A percentile compares a stretch with the other conserved stretches of the same genome.
phyloP scores from a whole-genome alignment of 2,329 filamentous ascomycete species.

The Clonostachys sp. region DNA sequence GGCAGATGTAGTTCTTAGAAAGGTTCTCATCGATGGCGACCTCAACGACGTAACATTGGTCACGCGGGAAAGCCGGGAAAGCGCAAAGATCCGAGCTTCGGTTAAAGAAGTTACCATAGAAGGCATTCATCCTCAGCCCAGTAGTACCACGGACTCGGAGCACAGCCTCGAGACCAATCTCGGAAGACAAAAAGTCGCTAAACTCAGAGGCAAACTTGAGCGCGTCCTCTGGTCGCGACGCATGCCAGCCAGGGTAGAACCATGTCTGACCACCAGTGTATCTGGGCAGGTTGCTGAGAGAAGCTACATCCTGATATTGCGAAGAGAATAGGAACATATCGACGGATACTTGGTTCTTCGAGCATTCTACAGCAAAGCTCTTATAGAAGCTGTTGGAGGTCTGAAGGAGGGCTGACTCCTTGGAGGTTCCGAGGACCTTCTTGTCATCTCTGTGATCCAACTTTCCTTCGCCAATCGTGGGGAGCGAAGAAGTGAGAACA shows the following conservation, averaged over 20 bases:
- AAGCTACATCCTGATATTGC: slow-evolving; percentile 96
- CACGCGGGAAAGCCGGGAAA: slow-evolving; percentile 95
- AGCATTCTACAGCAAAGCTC: slow-evolving; percentile 97
- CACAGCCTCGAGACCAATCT: slow-evolving; percentile 94
- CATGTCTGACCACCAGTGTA: slow-evolving; percentile 98
- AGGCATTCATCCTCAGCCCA: slow-evolving; percentile 91
- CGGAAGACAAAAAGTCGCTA: slow-evolving; percentile 91
- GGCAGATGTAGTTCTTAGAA: slow-evolving; percentile 84
- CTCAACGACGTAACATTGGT: slow-evolving; percentile 96
- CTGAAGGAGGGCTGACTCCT: slow-evolving; percentile 82
- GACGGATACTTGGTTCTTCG: slow-evolving; percentile 96
- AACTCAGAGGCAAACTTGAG: slow-evolving; percentile 98
- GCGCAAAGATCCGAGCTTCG: slow-evolving; percentile 94
- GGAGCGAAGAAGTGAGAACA: slow-evolving; percentile 83
- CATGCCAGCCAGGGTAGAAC: slow-evolving; percentile 98
- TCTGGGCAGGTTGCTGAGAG: slow-evolving; percentile 87
- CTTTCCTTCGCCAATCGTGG: slow-evolving; percentile 85
- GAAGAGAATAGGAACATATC: slow-evolving; percentile 98
- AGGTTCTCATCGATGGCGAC: slow-evolving; percentile 96
- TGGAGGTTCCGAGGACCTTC: slow-evolving; percentile 88
- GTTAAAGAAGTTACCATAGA: slow-evolving; percentile 99
- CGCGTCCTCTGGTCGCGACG: slow-evolving; percentile 86
- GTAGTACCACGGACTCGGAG: slow-evolving; percentile 93
- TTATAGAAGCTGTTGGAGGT: slow-evolving; percentile 98
- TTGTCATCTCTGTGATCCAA: slow-evolving; percentile 94